Evolutionary conservation across 805 yeast genomes (phyloP).

Genomic region (Kazachstania martiniae): DNA sequence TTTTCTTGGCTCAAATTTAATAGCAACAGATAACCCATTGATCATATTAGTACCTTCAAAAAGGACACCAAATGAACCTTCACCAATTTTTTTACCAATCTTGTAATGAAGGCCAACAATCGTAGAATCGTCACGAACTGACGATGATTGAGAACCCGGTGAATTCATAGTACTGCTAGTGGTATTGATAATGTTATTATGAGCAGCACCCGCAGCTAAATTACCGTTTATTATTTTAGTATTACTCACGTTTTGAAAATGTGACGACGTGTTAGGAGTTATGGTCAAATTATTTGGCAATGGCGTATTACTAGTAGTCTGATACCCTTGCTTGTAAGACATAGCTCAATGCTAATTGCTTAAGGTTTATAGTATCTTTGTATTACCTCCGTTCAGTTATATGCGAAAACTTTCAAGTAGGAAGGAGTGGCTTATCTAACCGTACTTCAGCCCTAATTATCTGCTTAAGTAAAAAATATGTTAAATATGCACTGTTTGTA

Average conservation of each 20-base stretch:
- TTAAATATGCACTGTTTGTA: too few species aligned
- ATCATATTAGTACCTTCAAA: conserved; percentile 91
- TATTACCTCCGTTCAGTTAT: too few species aligned
- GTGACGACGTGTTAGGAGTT: conserved; percentile 4
- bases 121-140: conserved; percentile 7
- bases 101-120: conserved; percentile 90
- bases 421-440: too few species aligned
- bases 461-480: too few species aligned
- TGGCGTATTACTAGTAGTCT: too few species aligned
- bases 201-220: too few species aligned
- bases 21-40: conserved; percentile 89
- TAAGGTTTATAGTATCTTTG: too few species aligned
- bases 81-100: conserved; percentile 96
- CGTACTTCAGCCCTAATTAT: too few species aligned
- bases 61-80: conserved; percentile 95
- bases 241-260: conserved; percentile 5
- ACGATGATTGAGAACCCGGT: background rate
- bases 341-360: too few species aligned
- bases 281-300: too few species aligned
- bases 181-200: conserved; percentile 2
- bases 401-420: too few species aligned
- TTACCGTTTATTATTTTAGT: conserved; percentile 11
- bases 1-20: conserved; percentile 76
- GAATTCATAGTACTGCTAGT: background rate
- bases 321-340: too few species aligned